Conservation (phyloP, 768 basidiomycete species). For the Tremella mesenterica region DNA sequence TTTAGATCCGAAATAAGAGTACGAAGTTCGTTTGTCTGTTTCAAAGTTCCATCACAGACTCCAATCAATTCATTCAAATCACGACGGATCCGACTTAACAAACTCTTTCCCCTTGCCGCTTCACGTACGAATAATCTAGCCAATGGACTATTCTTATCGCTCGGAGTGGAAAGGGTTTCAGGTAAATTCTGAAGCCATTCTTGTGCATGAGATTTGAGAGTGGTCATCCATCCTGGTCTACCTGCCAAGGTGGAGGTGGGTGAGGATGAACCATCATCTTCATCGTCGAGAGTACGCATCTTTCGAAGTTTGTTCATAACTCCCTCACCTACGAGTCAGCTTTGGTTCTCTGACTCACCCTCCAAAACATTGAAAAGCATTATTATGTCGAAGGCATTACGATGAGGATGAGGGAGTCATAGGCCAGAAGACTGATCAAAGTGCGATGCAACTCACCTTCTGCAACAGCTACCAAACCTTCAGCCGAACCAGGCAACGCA, state of each 20-base stretch:
- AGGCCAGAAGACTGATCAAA: constrained; percentile 1
- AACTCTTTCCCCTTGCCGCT: constrained; percentile 64
- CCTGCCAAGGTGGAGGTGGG: constrained; percentile 35
- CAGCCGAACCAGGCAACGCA: constrained; percentile 82
- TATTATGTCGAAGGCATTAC: no score
- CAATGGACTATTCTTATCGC: constrained; percentile 57
- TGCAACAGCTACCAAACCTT: constrained; percentile 78
- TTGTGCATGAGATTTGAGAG: constrained; percentile 66
- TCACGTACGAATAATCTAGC: constrained; percentile 84
- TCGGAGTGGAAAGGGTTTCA: constrained; percentile 57
- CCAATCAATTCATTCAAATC: constrained; percentile 74
- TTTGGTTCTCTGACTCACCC: no score
- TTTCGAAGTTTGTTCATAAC: constrained; percentile 79
- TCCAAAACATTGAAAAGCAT: no score
- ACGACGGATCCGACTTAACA: constrained; percentile 67
- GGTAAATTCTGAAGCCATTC: constrained; percentile 77
- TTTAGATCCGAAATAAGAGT: constrained; percentile 78
- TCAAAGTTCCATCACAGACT: constrained; percentile 76
- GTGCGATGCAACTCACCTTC: constrained; percentile 56
- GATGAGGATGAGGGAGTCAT: no score
- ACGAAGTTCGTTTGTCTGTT: constrained; percentile 95
- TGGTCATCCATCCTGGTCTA: constrained; percentile 92
- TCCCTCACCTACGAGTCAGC: constrained; percentile 34
- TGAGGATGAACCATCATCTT: constrained; percentile 18
- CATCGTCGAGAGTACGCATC: constrained; percentile 57